These are phyloP conservation scores for Pyrenophora graminea DNA, from an alignment of 2,329 filamentous ascomycete genomes.

Conservation along the genomic window DNA sequence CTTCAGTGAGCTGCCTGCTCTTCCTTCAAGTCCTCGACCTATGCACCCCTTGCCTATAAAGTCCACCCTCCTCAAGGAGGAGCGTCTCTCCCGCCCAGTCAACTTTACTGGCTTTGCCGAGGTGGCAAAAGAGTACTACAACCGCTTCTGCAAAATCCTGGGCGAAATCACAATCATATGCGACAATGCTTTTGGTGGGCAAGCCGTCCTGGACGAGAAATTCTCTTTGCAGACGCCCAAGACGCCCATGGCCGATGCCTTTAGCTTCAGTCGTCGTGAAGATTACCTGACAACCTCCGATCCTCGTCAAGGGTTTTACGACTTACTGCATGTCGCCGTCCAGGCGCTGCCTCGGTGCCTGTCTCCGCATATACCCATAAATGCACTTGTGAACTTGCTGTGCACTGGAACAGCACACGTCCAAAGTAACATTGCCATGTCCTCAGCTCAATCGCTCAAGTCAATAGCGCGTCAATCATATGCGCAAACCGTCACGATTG, in stretches of 20 bases:
- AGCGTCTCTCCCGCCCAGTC: slow-evolving; percentile 68
- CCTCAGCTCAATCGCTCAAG: slow-evolving; percentile 90
- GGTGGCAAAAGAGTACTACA: slow-evolving; percentile 80
- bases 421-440: slow-evolving; percentile 86
- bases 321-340: slow-evolving; percentile 91
- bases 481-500: slow-evolving; percentile 93
- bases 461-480: slow-evolving; percentile 92
- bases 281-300: slow-evolving; percentile 74
- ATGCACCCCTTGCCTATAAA: slow-evolving; percentile 40
- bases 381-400: slow-evolving; percentile 88
- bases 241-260: slow-evolving; percentile 91
- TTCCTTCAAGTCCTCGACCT: slow-evolving; percentile 42
- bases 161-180: slow-evolving; percentile 96
- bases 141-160: slow-evolving; percentile 89
- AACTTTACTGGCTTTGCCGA: slow-evolving; percentile 69
- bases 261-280: slow-evolving; percentile 85
- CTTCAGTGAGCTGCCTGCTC: slow-evolving; percentile 39
- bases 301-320: slow-evolving; percentile 92
- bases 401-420: slow-evolving; percentile 97
- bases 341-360: slow-evolving; percentile 94
- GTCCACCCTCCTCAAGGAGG: slow-evolving; percentile 57
- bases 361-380: slow-evolving; percentile 88
- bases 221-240: slow-evolving; percentile 86
- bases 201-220: slow-evolving; percentile 93
- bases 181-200: slow-evolving; percentile 94